These are phyloP conservation scores for Solanum tacnaense DNA, from an alignment of 257 asterid species.

Conservation along the genomic window DNA sequence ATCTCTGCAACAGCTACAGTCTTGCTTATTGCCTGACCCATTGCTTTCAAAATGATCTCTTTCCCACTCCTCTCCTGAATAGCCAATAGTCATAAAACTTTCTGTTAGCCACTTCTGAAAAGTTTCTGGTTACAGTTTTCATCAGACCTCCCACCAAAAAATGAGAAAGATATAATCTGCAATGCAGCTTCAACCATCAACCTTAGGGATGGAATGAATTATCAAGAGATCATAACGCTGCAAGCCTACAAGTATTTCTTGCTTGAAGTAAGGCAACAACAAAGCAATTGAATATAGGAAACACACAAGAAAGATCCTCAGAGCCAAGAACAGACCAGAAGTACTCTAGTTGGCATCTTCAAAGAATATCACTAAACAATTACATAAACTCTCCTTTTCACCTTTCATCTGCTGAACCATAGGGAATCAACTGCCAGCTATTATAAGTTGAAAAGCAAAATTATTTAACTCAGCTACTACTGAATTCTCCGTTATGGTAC, in stretches of 20 bases:
- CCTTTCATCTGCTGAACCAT: neutral
- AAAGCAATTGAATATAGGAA: neutral
- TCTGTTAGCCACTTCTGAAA: neutral
- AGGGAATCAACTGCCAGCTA: neutral
- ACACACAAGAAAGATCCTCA: neutral
- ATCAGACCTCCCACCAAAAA: neutral
- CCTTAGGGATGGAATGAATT: neutral
- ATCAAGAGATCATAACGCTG: neutral
- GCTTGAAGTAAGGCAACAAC: neutral
- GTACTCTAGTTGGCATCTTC: neutral
- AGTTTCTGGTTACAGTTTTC: neutral
- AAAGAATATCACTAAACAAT: neutral
- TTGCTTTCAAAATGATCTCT: constrained; percentile 88
- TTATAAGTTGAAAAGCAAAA: neutral
- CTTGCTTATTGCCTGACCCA: constrained; percentile 96
- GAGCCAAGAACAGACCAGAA: neutral
- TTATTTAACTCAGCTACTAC: neutral
- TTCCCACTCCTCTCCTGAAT: constrained; percentile 62
- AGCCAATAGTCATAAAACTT: neutral
- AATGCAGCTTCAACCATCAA: neutral
- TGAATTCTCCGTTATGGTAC: neutral
- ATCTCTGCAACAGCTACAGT: constrained; percentile 77
- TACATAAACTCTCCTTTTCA: neutral
- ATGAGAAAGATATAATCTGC: neutral
- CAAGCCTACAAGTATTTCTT: neutral